phyloP scores from a whole-genome alignment of 202 grass and related monocot species.

The Zizania palustris region DNA sequence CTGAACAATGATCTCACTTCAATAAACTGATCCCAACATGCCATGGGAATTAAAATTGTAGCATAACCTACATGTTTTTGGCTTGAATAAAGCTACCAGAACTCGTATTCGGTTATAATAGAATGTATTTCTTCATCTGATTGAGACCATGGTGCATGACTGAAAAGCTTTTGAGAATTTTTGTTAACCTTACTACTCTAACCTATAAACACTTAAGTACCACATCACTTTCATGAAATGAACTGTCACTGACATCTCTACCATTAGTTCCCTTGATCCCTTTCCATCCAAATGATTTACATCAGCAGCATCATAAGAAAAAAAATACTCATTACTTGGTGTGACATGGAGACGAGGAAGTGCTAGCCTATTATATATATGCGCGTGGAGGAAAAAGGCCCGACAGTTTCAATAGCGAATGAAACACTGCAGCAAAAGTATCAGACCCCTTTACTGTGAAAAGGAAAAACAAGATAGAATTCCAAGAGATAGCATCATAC shows the following conservation, averaged over 20 bases:
- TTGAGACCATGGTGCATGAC: neutral
- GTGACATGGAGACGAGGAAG: neutral
- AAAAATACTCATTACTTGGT: neutral
- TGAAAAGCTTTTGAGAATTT: neutral
- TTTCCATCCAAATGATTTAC: neutral
- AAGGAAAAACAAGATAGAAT: neutral
- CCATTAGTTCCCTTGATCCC: too few species aligned
- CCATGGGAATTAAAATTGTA: neutral
- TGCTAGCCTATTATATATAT: neutral
- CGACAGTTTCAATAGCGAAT: neutral
- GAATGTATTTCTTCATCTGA: neutral
- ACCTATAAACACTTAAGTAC: too few species aligned
- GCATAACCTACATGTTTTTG: neutral
- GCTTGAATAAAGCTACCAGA: neutral
- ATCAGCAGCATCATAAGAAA: constrained; percentile 16
- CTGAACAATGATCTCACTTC: neutral
- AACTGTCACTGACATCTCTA: too few species aligned
- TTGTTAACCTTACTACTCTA: neutral
- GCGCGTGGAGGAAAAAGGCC: neutral
- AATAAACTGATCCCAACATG: neutral
- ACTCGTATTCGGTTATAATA: neutral
- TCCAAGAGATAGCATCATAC: constrained; percentile 45
- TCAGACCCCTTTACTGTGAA: neutral
- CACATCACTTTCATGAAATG: too few species aligned
- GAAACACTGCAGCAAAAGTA: neutral